Conservation (phyloP, 2,329 filamentous ascomycete genomes). For the Alternaria consortialis region DNA sequence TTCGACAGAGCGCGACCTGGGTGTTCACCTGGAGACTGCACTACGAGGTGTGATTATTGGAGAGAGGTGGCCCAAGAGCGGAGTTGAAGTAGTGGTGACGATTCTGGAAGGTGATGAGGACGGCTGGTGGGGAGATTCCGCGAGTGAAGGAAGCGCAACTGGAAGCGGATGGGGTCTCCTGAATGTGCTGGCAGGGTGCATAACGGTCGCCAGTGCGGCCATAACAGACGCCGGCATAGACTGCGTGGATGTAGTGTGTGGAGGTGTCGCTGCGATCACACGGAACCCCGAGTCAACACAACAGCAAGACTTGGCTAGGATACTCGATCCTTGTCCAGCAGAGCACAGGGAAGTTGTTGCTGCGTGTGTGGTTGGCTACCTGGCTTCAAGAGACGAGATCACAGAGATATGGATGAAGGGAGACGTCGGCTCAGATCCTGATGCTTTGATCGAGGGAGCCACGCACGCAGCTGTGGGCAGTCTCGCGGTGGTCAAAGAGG, state of each 20-base stretch:
- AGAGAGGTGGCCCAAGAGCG: slow-evolving; percentile 97
- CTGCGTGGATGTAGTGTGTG: slow-evolving; percentile 88
- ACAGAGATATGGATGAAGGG: slow-evolving; percentile 96
- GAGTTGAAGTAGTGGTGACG: slow-evolving; percentile 92
- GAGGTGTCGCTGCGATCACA: slow-evolving; percentile 86
- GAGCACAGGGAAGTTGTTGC: slow-evolving; percentile 82
- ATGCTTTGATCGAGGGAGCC: slow-evolving; percentile 68
- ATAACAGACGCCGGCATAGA: slow-evolving; percentile 96
- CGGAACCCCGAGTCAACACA: slow-evolving; percentile 39
- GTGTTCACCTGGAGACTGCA: slow-evolving; percentile 89
- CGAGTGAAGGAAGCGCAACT: slow-evolving; percentile 56
- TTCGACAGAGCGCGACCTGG: slow-evolving; percentile 84
- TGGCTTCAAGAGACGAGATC: slow-evolving; percentile 86
- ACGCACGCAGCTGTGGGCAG: slow-evolving; percentile 69
- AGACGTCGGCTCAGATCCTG: slow-evolving; percentile 59
- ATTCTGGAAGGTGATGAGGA: slow-evolving; percentile 94
- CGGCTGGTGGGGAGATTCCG: slow-evolving; percentile 66
- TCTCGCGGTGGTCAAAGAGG: slow-evolving; percentile 67
- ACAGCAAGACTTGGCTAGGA: slow-evolving; percentile 56
- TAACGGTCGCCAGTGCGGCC: slow-evolving; percentile 92
- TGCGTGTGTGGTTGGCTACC: slow-evolving; percentile 88
- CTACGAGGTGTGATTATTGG: slow-evolving; percentile 89
- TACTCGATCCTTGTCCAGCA: slow-evolving; percentile 83
- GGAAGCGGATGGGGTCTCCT: slow-evolving; percentile 82
- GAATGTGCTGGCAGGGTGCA: slow-evolving; percentile 89